Conservation (phyloP, 2,329 filamentous ascomycete species). For the Cordyceps fumosorosea region DNA sequence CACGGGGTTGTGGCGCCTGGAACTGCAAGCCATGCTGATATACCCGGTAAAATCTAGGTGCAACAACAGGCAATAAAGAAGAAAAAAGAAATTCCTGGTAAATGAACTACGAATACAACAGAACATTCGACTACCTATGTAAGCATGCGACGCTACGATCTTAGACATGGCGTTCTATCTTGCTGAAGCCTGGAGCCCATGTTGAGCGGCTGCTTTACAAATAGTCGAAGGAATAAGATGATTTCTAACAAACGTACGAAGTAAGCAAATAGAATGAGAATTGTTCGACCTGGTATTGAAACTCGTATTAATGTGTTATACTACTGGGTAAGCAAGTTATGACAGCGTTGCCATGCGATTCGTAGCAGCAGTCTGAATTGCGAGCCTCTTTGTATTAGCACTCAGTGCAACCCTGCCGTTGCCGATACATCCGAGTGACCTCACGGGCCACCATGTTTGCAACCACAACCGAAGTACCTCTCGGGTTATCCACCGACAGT, state of each 20-base stretch:
- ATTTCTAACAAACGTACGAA: too few species aligned
- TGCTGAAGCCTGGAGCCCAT: background rate
- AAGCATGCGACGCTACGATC: constrained; percentile 1
- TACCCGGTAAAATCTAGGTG: background rate
- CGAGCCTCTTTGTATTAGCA: background rate
- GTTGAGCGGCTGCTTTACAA: background rate
- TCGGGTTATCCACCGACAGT: background rate
- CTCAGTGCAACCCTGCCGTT: background rate
- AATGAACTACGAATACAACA: background rate
- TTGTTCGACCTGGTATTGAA: background rate
- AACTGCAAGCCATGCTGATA: too few species aligned
- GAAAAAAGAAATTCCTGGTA: background rate
- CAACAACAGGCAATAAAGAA: background rate
- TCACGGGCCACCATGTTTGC: background rate
- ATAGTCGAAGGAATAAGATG: too few species aligned
- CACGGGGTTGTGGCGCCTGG: background rate
- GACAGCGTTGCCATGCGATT: background rate
- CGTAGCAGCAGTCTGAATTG: background rate
- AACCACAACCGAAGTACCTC: background rate
- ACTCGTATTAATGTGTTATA: background rate
- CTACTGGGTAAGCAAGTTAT: too few species aligned
- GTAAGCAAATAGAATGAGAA: background rate
- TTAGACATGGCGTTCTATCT: constrained; percentile 12
- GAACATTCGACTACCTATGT: background rate
- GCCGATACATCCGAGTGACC: background rate